phyloP scores from a whole-genome alignment of 1,284 basidiomycete species.

The Xerocomus nothofagi region DNA sequence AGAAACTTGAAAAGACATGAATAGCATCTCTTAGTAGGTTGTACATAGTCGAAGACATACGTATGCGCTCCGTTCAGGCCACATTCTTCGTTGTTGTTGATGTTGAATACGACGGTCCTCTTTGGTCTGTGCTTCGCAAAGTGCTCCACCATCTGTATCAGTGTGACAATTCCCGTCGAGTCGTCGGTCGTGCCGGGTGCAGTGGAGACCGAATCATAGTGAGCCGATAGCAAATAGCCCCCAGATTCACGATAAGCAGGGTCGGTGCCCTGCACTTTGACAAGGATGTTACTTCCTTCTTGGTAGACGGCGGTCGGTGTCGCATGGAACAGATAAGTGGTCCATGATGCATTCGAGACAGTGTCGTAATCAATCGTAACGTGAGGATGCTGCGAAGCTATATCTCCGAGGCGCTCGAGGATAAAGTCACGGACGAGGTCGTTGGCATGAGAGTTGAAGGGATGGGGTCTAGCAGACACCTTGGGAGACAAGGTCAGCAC shows the following conservation, averaged over 20 bases:
- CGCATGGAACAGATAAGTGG: slow-evolving; percentile 13
- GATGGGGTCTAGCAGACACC: slow-evolving; percentile 69
- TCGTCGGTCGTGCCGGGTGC: slow-evolving; percentile 75
- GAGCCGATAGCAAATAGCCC: slow-evolving; percentile 74
- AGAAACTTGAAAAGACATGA: slow-evolving; percentile 44
- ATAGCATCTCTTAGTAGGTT: not conserved
- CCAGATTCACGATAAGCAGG: slow-evolving; percentile 34
- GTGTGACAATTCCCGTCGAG: slow-evolving; percentile 68
- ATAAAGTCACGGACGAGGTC: slow-evolving; percentile 62
- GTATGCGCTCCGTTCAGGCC: slow-evolving; percentile 68
- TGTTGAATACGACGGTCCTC: slow-evolving; percentile 71
- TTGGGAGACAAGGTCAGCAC: slow-evolving; percentile 27
- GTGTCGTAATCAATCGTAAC: slow-evolving; percentile 57
- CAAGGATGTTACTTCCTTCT: slow-evolving; percentile 70
- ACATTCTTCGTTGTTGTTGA: slow-evolving; percentile 83
- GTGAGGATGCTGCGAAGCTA: slow-evolving; percentile 43
- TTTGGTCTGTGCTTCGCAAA: slow-evolving; percentile 52
- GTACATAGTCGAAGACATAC: slow-evolving; percentile 37
- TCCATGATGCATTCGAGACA: slow-evolving; percentile 58
- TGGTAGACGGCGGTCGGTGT: slow-evolving; percentile 48
- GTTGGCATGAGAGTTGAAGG: slow-evolving; percentile 76
- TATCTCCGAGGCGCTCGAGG: slow-evolving; percentile 49
- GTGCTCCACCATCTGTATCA: slow-evolving; percentile 65
- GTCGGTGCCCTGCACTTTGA: slow-evolving; percentile 64
- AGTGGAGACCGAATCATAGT: slow-evolving; percentile 78